Evolutionary conservation across 1,284 basidiomycete genomes (phyloP).

Genomic region (Peniophora sp.): DNA sequence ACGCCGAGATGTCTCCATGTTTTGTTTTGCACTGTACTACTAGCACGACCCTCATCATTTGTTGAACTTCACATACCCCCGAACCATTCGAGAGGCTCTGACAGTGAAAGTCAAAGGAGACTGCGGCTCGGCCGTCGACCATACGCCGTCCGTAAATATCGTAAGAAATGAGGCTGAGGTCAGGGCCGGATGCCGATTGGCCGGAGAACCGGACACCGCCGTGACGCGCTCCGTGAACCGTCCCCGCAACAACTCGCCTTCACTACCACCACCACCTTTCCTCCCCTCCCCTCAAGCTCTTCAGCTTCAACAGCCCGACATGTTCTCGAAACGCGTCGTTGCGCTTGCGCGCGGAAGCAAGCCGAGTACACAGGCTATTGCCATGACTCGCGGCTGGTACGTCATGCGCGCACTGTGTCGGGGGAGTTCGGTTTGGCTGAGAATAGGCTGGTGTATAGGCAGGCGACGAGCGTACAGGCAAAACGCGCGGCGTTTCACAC

Average conservation of each 20-base stretch:
- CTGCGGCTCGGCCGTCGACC: too few relatives aligned
- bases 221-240: too few relatives aligned
- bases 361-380: constrained; percentile 28
- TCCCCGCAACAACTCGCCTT: background rate
- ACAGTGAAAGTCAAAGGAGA: too few relatives aligned
- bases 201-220: too few relatives aligned
- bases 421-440: background rate
- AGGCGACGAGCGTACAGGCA: constrained; percentile 34
- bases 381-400: constrained; percentile 46
- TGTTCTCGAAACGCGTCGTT: constrained; percentile 69
- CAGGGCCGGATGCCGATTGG: too few relatives aligned
- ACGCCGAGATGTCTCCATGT: too few relatives aligned
- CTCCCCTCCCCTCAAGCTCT: background rate
- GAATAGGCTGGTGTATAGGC: constrained; percentile 27
- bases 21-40: too few relatives aligned
- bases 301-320: constrained; percentile 20
- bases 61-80: too few relatives aligned
- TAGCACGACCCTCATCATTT: too few relatives aligned
- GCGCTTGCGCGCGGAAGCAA: constrained; percentile 56
- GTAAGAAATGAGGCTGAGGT: too few relatives aligned
- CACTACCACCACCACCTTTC: background rate
- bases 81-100: too few relatives aligned
- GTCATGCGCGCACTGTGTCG: constrained; percentile 13
- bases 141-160: too few relatives aligned
- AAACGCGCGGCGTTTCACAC: constrained; percentile 60